These are phyloP conservation scores for Zhuliangozyma blackwelliae DNA, from an alignment of 1,139 yeast genomes.

Conservation along the genomic window DNA sequence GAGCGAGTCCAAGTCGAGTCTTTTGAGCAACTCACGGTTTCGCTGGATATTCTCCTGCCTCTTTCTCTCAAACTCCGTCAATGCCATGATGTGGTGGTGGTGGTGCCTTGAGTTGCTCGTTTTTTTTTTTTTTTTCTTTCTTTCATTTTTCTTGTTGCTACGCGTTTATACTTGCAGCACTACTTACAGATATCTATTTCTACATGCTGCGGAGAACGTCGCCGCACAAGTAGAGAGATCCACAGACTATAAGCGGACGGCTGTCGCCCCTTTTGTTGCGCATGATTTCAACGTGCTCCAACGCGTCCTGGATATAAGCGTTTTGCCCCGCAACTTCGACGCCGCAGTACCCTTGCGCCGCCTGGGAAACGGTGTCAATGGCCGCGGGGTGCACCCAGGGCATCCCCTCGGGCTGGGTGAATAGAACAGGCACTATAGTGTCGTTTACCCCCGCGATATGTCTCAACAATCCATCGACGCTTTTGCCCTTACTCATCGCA, in stretches of 20 bases:
- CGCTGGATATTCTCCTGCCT: conserved; percentile 52
- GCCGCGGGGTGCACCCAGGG: conserved; percentile 74
- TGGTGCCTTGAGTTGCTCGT: too few species aligned
- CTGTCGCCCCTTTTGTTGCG: conserved; percentile 16
- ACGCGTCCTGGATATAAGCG: conserved; percentile 10
- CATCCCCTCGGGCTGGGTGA: conserved; percentile 77
- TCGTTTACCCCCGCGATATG: conserved; percentile 51
- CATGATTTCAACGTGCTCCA: conserved; percentile 12
- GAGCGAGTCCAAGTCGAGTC: conserved; percentile 34
- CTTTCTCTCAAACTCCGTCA: conserved; percentile 67
- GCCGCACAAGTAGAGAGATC: conserved; percentile 73
- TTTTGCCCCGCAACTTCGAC: conserved; percentile 22
- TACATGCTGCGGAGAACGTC: conserved; percentile 43
- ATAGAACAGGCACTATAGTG: conserved; percentile 55
- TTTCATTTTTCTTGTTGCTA: too few species aligned
- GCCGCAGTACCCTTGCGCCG: conserved; percentile 3
- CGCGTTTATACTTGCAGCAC: conserved; percentile 1
- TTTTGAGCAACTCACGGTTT: conserved; percentile 36
- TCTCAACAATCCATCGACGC: conserved; percentile 46
- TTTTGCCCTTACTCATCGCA: conserved; percentile 76
- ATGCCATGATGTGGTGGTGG: conserved; percentile 14
- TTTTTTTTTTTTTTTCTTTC: not conserved
- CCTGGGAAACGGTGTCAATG: conserved; percentile 14
- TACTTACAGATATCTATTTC: not conserved
- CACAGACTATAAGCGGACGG: conserved; percentile 60